These are phyloP conservation scores for Rhipidocladum racemiflorum DNA, from an alignment of 176 grass and related monocot genomes.

Conservation along the genomic window DNA sequence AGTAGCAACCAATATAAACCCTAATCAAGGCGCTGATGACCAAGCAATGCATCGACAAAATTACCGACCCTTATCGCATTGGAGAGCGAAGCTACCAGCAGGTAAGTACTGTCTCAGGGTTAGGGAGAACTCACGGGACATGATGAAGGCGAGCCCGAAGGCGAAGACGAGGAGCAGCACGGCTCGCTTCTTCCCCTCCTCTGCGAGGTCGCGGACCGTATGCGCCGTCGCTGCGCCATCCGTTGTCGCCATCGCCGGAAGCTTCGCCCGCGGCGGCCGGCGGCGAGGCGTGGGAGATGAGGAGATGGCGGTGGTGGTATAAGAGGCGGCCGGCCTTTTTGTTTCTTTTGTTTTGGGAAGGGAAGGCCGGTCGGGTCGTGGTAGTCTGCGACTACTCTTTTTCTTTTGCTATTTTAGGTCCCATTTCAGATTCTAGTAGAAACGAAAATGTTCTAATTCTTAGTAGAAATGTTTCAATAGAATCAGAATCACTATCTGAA, in stretches of 20 bases:
- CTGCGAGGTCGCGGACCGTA: conserved; percentile 47
- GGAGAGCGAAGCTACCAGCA: not conserved
- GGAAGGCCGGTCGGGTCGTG: conserved; percentile 1
- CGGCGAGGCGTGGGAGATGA: not conserved
- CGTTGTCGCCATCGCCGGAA: conserved; percentile 18
- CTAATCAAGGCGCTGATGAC: conserved; percentile 23
- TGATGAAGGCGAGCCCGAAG: conserved; percentile 52
- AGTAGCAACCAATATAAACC: conserved; percentile 20
- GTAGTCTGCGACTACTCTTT: not conserved
- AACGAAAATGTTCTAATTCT: no score
- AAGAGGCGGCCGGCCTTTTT: not conserved
- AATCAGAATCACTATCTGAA: no score
- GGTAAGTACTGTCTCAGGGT: not conserved
- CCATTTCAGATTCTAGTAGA: no score
- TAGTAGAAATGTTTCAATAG: no score
- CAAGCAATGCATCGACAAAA: not conserved
- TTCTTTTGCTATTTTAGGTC: not conserved
- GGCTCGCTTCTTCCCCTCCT: conserved; percentile 60
- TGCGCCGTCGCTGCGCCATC: conserved; percentile 18
- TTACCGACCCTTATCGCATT: not conserved
- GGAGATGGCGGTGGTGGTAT: not conserved
- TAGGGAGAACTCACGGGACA: conserved; percentile 45
- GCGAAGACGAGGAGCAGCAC: conserved; percentile 54
- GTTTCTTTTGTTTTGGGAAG: not conserved
- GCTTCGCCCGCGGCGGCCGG: not conserved